Base-by-base conservation (phyloP, 805 yeast genomes). In the Candida maris region DNA sequence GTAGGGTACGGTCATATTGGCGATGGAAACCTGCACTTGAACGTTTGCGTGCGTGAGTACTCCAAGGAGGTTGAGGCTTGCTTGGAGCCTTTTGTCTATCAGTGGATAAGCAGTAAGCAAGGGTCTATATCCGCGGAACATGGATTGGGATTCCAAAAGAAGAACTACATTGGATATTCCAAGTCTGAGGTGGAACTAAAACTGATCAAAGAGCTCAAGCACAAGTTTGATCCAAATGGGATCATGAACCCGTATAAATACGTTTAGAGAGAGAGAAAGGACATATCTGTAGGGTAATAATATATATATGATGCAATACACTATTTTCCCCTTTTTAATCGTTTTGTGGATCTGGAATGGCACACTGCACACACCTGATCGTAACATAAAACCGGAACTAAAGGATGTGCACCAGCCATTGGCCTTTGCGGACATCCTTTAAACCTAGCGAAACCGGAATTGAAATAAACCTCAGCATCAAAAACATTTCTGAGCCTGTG, bases 1-100 rank as follows among this genome's bases (percentile, higher is more conserved):
- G 80, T 91, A 47, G 98, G 98, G 0, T 93, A 91, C 54, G 98
- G 98, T n/a, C 98, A 93, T 56, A 75, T 93, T 52, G 98, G 98
- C 38, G 98, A 93, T 58, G 97, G 98, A 35, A 93, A 93, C 64
- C 68, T 93, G 53, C 98, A 93, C 61, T 75, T 93, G 56, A 93
- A 93, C 57, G 94, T 93, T 34, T 82, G 94, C 28, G 95, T 88
- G 13, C 77, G 96, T 61, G 74, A 78, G 52, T 93, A 93, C 64
- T 71, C 71, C 45, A 81, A 85, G 58, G 75, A 71, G 19, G 85
- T 93, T 37, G 97, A 93, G 64, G 65, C 73, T 37, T 76, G 73
- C 2, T 71, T 93, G 44, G 98, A 93, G 62, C 98, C 98, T 30
- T 93, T 84, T 64, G 93, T 93, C 20, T 93, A 88, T 58, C 95